A percentile compares a stretch with the other conserved stretches of the same genome.
phyloP scores from a whole-genome alignment of 1,284 basidiomycete species.

The Ceratobasidium sp. region DNA sequence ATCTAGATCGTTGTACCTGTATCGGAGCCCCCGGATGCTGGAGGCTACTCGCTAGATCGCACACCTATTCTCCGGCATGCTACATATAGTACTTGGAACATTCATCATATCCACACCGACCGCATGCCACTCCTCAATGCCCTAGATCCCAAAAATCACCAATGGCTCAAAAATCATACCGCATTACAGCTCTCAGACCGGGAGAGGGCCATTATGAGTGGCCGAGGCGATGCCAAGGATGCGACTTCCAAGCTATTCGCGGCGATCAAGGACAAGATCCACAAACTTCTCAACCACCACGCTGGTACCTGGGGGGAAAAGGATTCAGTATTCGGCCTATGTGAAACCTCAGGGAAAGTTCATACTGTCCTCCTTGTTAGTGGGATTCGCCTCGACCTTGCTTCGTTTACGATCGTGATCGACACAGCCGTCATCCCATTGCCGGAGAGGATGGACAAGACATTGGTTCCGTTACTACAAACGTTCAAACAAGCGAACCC shows the following conservation, averaged over 20 bases:
- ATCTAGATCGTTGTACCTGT: not conserved
- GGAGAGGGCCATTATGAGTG: not conserved
- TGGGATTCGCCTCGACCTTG: slow-evolving; percentile 30
- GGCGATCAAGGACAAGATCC: slow-evolving; percentile 12
- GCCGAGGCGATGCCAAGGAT: not conserved
- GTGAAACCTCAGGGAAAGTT: not conserved
- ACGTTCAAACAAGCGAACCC: not conserved
- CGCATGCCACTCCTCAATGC: slow-evolving; percentile 4
- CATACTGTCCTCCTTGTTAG: slow-evolving; percentile 18
- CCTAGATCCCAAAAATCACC: not conserved
- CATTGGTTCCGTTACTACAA: not conserved
- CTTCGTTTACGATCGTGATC: slow-evolving; percentile 3
- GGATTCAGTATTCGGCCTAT: slow-evolving; percentile 1
- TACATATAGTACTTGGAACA: not conserved
- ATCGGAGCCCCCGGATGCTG: not conserved
- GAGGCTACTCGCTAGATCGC: slow-evolving; percentile 1
- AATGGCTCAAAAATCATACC: slow-evolving; percentile 1
- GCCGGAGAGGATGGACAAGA: not conserved
- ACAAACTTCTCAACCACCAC: not conserved
- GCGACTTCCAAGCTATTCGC: not conserved
- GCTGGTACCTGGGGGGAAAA: not conserved
- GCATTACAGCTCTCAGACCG: slow-evolving; percentile 1
- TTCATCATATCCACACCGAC: slow-evolving; percentile 2
- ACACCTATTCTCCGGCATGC: not conserved
- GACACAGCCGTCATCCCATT: slow-evolving; percentile 19